Evolutionary conservation across 768 basidiomycete genomes (phyloP).

Genomic region (Tricholoma bakamatsutake): DNA sequence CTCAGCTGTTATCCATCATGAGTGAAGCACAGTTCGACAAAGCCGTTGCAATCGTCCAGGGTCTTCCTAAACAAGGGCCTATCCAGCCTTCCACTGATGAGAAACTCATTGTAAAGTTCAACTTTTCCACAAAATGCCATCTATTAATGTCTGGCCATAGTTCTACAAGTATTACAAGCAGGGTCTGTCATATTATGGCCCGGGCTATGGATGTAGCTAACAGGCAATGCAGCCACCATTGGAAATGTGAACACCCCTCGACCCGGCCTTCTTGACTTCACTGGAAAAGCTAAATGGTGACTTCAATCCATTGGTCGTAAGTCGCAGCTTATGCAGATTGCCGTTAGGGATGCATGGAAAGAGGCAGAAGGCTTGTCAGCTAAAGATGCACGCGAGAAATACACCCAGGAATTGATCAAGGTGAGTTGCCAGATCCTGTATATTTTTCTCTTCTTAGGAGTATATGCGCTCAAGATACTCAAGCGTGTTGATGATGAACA

Average conservation of each 20-base stretch:
- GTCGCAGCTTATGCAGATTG: slow-evolving; percentile 1
- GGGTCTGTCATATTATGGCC: slow-evolving; percentile 38
- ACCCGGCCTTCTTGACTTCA: slow-evolving; percentile 80
- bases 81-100: slow-evolving; percentile 69
- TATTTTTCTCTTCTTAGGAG: not conserved
- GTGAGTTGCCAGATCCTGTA: slow-evolving; percentile 32
- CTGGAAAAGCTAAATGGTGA: slow-evolving; percentile 88
- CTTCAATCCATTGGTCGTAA: slow-evolving; percentile 15
- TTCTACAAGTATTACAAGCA: slow-evolving; percentile 96
- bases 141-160: slow-evolving; percentile 33
- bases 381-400: slow-evolving; percentile 67
- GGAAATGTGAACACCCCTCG: slow-evolving; percentile 64
- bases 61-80: slow-evolving; percentile 75
- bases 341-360: slow-evolving; percentile 81
- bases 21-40: slow-evolving; percentile 69
- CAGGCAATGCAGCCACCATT: slow-evolving; percentile 44
- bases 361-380: slow-evolving; percentile 60
- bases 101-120: slow-evolving; percentile 67
- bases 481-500: slow-evolving; percentile 43
- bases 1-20: slow-evolving; percentile 36
- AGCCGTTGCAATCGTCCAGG: slow-evolving; percentile 60
- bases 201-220: slow-evolving; percentile 4
- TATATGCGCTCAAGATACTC: slow-evolving; percentile 44
- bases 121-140: slow-evolving; percentile 9
- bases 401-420: slow-evolving; percentile 69